Base-by-base conservation (phyloP, 1,139 yeast species). In the Saccharomycopsis hybrid region DNA sequence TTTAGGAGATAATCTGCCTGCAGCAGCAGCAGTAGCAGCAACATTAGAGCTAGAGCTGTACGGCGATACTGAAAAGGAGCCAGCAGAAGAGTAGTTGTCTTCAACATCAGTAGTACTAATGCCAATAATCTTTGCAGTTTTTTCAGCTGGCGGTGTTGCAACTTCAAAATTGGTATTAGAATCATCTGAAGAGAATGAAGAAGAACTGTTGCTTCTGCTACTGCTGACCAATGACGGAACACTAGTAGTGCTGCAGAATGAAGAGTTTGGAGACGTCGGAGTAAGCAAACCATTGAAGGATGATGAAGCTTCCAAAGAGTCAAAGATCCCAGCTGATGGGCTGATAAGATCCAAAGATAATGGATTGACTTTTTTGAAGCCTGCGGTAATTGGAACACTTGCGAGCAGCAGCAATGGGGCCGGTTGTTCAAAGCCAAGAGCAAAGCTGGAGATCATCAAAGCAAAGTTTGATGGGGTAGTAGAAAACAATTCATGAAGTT, bases 1-100 rank as follows among this genome's bases (percentile, higher is more conserved):
- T 36, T 47, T 50, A 28, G 53, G 53, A 24, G 42, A 28, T 9
- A 38, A 13, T 18, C 27, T 30, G n/a, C n/a, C n/a, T n/a, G n/a
- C n/a, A n/a, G n/a, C n/a, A n/a, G n/a, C n/a, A n/a, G n/a, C n/a
- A n/a, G n/a, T n/a, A n/a, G n/a, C n/a, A n/a, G n/a, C n/a, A n/a
- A n/a, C n/a, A n/a, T n/a, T n/a, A 24, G 8, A 5, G 24, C 5
- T 25, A 28, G 46, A 8, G 32, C 41, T 13, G 3, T 4, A 25
- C 11, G 31, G 29, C n/a, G 31, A 25, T 29, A 40, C 43, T 37
- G 33, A 39, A 11, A 2, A 24, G 11, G 36, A 25, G n/a, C n/a
- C n/a, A n/a, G n/a, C n/a, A n/a, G n/a, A n/a, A n/a, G n/a, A n/a
- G n/a, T n/a, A n/a, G n/a, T n/a, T n/a, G 33, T 43, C 32, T 18